Evolutionary conservation across 305 asterid species (phyloP), one percentile per base, ranked within the genome.

Genomic region (Fraxinus sp.): DNA sequence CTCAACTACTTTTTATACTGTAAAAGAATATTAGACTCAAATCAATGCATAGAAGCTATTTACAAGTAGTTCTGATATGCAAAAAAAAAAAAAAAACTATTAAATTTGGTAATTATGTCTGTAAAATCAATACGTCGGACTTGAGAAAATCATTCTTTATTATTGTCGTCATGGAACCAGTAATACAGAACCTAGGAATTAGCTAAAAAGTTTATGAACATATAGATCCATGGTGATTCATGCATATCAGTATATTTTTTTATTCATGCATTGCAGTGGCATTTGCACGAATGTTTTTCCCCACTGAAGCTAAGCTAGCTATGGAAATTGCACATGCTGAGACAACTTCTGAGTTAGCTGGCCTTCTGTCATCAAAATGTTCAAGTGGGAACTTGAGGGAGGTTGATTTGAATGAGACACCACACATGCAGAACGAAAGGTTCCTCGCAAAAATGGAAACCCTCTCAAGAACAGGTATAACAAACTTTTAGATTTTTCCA

Each of bases 281-380:
- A 14, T 88, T 90, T 86, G 97, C 96, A 5, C 88, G 89, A 9
- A 88, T 90, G 88, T 87, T 93, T 81, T 93, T 92, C 91, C 97
- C 97, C 8, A 86, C 94, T 10, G 97, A 93, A 90, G 97, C 96
- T 16, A 93, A 92, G 87, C 79, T 93, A 77, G 95, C 95, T 71
- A 92, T 93, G 97, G 93, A 93, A 59, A 93, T 91, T 76, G 97
- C 97, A 26, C 89, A 86, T 81, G 94, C 97, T 74, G 95, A 93
- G 90, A 86, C 91, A 14, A 89, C 93, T 66, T 82, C 90, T 13
- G 91, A 88, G 81, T 86, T 86, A 46, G 90, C 88, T 5, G 87
- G 87, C 75, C 91, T 90, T 81, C 79, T 90, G 84, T 79, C 90
- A 30, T 89, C 93, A 35, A 86, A 90, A 85, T 86, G 89, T 77